Percentiles rank a stretch among this genome's conserved stretches.
These are phyloP conservation scores for Aureobasidium namibiae DNA, from an alignment of 2,329 filamentous ascomycete species.

Conservation along the genomic window DNA sequence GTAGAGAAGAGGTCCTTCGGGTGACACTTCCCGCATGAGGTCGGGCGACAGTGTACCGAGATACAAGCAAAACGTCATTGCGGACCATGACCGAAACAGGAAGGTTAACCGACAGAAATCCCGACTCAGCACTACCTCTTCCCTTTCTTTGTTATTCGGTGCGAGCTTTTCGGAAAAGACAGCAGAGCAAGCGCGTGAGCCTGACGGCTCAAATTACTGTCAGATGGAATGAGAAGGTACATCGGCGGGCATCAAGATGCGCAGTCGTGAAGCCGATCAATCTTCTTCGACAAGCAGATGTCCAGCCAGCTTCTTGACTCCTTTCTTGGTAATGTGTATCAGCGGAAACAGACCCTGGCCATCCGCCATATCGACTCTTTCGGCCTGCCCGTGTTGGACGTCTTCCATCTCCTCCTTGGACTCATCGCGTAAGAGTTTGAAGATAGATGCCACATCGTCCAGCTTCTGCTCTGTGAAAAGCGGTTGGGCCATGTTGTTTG, in stretches of 20 bases:
- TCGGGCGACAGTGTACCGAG: neutral
- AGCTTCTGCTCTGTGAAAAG: slow-evolving; percentile 19
- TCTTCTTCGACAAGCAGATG: neutral
- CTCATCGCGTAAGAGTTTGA: slow-evolving; percentile 18
- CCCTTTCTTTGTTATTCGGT: neutral
- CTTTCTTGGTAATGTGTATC: slow-evolving; percentile 6
- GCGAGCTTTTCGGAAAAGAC: neutral
- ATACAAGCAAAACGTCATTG: neutral
- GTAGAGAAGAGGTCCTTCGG: neutral
- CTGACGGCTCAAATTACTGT: neutral
- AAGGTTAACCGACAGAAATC: neutral
- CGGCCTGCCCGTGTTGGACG: neutral
- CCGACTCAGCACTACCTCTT: neutral
- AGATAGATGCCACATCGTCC: slow-evolving; percentile 22
- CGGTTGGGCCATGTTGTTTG: slow-evolving; percentile 19
- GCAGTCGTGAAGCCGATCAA: neutral
- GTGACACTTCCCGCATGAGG: neutral
- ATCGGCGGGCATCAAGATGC: neutral
- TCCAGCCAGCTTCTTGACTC: slow-evolving; percentile 9
- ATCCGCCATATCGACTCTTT: neutral
- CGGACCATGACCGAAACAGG: neutral
- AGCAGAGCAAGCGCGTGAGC: neutral
- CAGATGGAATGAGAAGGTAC: neutral
- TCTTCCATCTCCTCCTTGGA: slow-evolving; percentile 23
- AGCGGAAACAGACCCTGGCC: neutral